Percentiles rank a stretch among this genome's conserved stretches.
Evolutionary conservation across 331 rosid species (phyloP).

Genomic region (Arachis monticola): DNA sequence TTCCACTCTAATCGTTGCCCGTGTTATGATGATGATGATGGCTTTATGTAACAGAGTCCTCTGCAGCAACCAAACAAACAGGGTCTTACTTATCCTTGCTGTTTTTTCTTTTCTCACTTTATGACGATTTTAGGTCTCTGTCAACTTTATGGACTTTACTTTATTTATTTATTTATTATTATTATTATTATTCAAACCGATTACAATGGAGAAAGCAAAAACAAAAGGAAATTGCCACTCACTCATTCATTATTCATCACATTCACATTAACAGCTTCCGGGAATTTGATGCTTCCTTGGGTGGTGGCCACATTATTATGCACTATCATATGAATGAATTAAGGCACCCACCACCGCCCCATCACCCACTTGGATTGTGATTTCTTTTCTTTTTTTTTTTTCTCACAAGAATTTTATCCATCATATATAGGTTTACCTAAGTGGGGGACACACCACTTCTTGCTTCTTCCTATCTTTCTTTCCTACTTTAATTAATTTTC

Average conservation of each 20-base stretch:
- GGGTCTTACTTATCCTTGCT: conserved; percentile 11
- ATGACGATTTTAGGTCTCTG: conserved; percentile 32
- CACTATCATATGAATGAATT: not conserved
- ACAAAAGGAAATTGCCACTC: conserved; percentile 40
- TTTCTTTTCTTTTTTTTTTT: not conserved
- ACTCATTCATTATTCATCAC: conserved; percentile 8
- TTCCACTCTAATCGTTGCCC: not conserved
- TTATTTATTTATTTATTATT: not conserved
- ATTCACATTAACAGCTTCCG: conserved; percentile 26
- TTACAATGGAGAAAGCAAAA: conserved; percentile 33
- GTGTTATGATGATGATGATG: conserved; percentile 26
- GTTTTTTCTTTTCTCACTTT: conserved; percentile 32
- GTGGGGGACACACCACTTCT: conserved; percentile 33
- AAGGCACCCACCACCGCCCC: conserved; percentile 26
- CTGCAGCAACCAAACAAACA: conserved; percentile 28
- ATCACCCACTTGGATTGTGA: not conserved
- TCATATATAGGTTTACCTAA: not conserved
- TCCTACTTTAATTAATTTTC: too few species aligned
- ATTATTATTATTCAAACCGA: conserved; percentile 13
- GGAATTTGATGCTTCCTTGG: conserved; percentile 33
- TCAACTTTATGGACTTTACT: conserved; percentile 39
- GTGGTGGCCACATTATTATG: conserved; percentile 19
- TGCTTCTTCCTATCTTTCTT: not conserved
- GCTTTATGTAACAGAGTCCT: not conserved
- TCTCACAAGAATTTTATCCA: conserved; percentile 7